Percentiles rank a stretch among this genome's conserved stretches.
Conservation (phyloP, 192 early-diverging fungal genomes). For the Podila horticola region DNA sequence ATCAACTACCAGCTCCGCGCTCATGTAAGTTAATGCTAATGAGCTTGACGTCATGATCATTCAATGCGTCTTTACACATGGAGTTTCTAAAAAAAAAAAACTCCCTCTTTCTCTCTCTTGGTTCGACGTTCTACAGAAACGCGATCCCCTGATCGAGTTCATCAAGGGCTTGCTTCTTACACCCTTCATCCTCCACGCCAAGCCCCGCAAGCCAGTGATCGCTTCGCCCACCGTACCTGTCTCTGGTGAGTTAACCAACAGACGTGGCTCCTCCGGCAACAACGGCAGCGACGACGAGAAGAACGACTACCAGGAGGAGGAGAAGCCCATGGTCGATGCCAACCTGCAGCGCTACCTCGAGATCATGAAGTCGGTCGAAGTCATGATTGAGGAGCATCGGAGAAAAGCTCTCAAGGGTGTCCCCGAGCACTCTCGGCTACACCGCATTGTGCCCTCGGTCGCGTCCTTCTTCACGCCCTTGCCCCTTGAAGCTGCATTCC, state of each 20-base stretch:
- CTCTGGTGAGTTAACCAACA: background rate
- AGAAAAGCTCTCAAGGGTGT: constrained; percentile 52
- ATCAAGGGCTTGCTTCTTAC: constrained; percentile 89
- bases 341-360: constrained; percentile 82
- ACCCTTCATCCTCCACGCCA: constrained; percentile 87
- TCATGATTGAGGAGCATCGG: constrained; percentile 73
- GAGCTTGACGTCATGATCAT: too few relatives aligned
- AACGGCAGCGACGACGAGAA: constrained; percentile 28
- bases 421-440: constrained; percentile 79
- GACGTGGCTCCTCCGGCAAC: constrained; percentile 7
- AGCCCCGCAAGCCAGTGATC: constrained; percentile 51
- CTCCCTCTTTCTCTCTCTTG: constrained; percentile 56
- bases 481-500: constrained; percentile 79
- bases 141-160: constrained; percentile 91
- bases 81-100: background rate
- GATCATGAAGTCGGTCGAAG: constrained; percentile 82
- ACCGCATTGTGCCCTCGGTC: constrained; percentile 79
- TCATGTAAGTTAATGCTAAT: constrained; percentile 35
- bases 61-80: too few relatives aligned
- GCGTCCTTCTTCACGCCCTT: constrained; percentile 89
- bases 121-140: constrained; percentile 70
- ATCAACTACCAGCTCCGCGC: constrained; percentile 59
- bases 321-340: constrained; percentile 55
- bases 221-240: constrained; percentile 9
- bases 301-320: constrained; percentile 37